Evolutionary conservation across 139 green algal genomes (phyloP).

Genomic region (Mesostigma viride): DNA sequence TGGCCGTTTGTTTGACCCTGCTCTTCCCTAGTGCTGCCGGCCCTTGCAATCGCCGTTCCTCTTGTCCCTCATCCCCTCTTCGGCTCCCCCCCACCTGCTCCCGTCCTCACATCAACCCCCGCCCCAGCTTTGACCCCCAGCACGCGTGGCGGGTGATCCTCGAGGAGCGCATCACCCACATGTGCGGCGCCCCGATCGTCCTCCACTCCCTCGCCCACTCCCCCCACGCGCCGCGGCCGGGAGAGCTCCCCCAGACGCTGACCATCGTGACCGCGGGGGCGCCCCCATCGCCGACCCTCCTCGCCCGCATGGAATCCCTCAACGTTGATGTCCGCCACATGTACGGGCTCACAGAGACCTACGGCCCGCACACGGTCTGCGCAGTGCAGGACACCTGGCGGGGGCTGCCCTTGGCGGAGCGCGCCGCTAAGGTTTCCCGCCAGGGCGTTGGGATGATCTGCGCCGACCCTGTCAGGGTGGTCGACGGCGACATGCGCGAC

Average conservation of each 20-base stretch:
- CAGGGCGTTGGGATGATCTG: not conserved
- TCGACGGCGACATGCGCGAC: slow-evolving; percentile 15
- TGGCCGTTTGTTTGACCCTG: no score
- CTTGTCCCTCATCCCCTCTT: no score
- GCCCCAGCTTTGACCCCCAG: no score
- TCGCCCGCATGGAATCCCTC: slow-evolving; percentile 15
- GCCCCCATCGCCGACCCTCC: slow-evolving; percentile 13
- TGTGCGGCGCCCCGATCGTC: slow-evolving; percentile 15
- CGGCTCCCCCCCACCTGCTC: no score
- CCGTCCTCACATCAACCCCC: no score
- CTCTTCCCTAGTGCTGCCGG: no score
- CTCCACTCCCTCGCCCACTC: slow-evolving; percentile 10
- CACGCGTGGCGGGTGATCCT: no score
- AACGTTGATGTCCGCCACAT: no score
- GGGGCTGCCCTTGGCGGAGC: no score
- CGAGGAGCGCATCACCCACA: slow-evolving; percentile 8
- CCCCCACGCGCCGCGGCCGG: not conserved
- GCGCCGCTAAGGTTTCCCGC: not conserved
- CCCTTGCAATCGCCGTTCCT: no score
- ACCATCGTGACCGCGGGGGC: slow-evolving; percentile 18
- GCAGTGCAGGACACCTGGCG: no score
- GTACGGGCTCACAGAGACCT: slow-evolving; percentile 27
- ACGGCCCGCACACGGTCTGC: slow-evolving; percentile 18
- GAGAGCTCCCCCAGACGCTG: not conserved
- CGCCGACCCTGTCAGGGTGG: not conserved